Conservation (phyloP, 352 stramenopile species). For the Phytophthora litchii region DNA sequence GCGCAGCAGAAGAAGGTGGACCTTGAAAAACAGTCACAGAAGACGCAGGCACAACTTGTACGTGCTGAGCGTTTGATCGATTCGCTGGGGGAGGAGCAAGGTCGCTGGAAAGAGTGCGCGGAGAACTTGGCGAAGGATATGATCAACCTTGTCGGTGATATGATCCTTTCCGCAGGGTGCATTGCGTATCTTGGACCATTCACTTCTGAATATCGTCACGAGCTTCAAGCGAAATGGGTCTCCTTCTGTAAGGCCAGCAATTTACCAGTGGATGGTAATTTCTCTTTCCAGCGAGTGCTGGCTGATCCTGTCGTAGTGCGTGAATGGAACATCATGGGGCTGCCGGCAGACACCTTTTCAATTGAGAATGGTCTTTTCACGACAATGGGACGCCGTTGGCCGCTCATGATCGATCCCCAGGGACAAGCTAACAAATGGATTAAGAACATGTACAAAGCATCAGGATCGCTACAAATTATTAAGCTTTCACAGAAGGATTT, state of each 20-base stretch:
- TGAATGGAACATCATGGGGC: constrained; percentile 93
- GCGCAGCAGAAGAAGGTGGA: constrained; percentile 94
- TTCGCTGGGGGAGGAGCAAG: constrained; percentile 90
- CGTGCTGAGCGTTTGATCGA: constrained; percentile 92
- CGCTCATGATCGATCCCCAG: constrained; percentile 95
- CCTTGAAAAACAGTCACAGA: constrained; percentile 87
- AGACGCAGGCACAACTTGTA: constrained; percentile 88
- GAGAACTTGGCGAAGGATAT: constrained; percentile 79
- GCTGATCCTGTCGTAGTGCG: constrained; percentile 88
- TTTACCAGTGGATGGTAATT: constrained; percentile 86
- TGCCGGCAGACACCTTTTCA: constrained; percentile 93
- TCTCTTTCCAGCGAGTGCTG: constrained; percentile 86
- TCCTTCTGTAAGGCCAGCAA: constrained; percentile 73
- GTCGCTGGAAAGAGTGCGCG: constrained; percentile 88
- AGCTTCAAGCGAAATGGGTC: constrained; percentile 89
- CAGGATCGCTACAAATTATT: constrained; percentile 88
- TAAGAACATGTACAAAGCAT: constrained; percentile 91
- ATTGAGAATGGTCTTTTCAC: constrained; percentile 94
- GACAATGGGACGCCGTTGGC: constrained; percentile 90
- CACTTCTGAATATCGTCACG: constrained; percentile 83
- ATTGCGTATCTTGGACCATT: constrained; percentile 94
- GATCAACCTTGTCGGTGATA: constrained; percentile 93
- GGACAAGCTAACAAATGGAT: constrained; percentile 95
- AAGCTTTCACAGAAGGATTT: constrained; percentile 94
- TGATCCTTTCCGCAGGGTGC: constrained; percentile 91